Conservation (phyloP, 2,329 filamentous ascomycete genomes). For the Diaporthe nobilis region DNA sequence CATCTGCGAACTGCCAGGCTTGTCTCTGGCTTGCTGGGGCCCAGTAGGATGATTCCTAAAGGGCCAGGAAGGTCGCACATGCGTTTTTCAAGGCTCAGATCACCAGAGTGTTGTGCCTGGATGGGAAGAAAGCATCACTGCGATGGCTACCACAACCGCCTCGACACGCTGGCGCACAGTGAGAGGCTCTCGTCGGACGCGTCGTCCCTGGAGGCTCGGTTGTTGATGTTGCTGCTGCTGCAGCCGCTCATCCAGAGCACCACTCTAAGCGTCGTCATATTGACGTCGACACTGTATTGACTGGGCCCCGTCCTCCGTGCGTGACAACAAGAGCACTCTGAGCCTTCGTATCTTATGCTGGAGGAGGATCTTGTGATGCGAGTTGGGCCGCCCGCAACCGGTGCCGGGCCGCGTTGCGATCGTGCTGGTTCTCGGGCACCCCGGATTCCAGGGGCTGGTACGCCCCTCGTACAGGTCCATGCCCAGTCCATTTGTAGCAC, state of each 20-base stretch:
- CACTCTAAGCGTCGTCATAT: neutral
- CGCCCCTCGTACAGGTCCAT: slow-evolving; percentile 9
- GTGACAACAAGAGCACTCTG: neutral
- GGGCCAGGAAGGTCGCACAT: neutral
- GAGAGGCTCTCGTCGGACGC: neutral
- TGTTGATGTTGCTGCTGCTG: neutral
- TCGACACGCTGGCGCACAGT: neutral
- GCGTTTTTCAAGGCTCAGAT: neutral
- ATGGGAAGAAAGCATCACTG: neutral
- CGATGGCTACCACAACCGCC: neutral
- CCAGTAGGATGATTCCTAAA: neutral
- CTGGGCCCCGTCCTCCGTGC: neutral
- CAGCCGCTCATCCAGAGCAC: neutral
- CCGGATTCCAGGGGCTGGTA: neutral
- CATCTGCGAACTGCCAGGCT: slow-evolving; percentile 16
- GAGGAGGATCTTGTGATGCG: neutral
- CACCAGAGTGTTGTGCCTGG: neutral
- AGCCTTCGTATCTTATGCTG: neutral
- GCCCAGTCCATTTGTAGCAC: neutral
- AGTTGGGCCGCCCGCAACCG: neutral
- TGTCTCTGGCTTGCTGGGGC: neutral
- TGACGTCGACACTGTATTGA: neutral
- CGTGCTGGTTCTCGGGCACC: slow-evolving; percentile 25
- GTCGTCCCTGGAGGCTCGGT: neutral
- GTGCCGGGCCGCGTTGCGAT: slow-evolving; percentile 22